These are phyloP conservation scores for Pleurotus citrinopileatus DNA, from an alignment of 768 basidiomycete species.

Conservation along the genomic window DNA sequence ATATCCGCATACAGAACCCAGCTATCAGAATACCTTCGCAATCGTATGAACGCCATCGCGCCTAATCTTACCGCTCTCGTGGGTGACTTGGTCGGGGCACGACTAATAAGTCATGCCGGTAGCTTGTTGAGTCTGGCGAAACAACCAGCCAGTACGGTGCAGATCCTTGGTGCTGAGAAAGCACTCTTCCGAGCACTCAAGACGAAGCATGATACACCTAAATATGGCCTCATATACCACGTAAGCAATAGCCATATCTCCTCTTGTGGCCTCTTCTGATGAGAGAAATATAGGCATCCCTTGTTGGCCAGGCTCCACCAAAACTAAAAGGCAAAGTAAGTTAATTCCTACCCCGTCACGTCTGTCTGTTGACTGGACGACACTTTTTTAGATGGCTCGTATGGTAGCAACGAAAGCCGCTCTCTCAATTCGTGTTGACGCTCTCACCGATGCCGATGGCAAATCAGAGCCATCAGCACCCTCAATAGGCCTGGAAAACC, in stretches of 20 bases:
- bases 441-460: constrained; percentile 87
- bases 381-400: constrained; percentile 81
- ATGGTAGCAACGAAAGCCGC: constrained; percentile 99
- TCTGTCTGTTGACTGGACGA: constrained; percentile 5
- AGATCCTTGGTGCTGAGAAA: constrained; percentile 98
- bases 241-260: too few relatives aligned
- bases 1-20: constrained; percentile 94
- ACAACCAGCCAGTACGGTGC: constrained; percentile 97
- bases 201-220: constrained; percentile 98
- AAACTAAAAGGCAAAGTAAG: constrained; percentile 95
- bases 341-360: background rate
- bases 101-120: constrained; percentile 94
- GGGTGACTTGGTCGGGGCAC: constrained; percentile 90
- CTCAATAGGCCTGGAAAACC: constrained; percentile 89
- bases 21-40: constrained; percentile 93
- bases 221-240: constrained; percentile 99
- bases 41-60: constrained; percentile 97
- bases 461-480: constrained; percentile 83
- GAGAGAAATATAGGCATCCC: constrained; percentile 83
- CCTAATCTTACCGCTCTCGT: constrained; percentile 93
- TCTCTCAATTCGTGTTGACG: constrained; percentile 96
- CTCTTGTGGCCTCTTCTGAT: too few relatives aligned
- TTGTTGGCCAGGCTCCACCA: constrained; percentile 95
- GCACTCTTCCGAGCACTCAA: constrained; percentile 97
- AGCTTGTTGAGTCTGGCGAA: constrained; percentile 94